phyloP scores from a whole-genome alignment of 495 filamentous ascomycete species.

The Penicillium soppii region DNA sequence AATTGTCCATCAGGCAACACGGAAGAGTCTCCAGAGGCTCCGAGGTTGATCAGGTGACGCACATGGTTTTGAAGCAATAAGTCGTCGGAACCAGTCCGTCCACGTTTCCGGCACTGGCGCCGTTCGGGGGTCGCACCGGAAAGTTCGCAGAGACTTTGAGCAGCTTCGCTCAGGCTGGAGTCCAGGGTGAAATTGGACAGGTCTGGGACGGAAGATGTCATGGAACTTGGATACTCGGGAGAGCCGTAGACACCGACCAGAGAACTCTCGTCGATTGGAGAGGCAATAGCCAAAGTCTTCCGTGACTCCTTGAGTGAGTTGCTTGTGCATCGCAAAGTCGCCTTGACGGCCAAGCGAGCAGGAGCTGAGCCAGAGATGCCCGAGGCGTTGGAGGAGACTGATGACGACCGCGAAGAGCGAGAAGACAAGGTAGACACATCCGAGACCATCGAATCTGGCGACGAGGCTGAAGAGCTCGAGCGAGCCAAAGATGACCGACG shows the following conservation, averaged over 20 bases:
- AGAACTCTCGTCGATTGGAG: conserved; percentile 51
- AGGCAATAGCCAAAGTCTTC: conserved; percentile 39
- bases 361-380: conserved; percentile 61
- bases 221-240: conserved; percentile 57
- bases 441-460: conserved; percentile 88
- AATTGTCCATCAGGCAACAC: conserved; percentile 41
- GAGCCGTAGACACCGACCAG: conserved; percentile 53
- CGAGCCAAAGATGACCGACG: conserved; percentile 76
- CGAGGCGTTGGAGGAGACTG: conserved; percentile 70
- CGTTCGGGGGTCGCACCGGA: conserved; percentile 40
- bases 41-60: conserved; percentile 51
- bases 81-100: conserved; percentile 67
- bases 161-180: conserved; percentile 51
- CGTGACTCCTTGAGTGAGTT: conserved; percentile 43
- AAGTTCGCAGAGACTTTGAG: conserved; percentile 66
- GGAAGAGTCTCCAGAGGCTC: conserved; percentile 27
- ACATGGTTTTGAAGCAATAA: conserved; percentile 70
- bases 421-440: conserved; percentile 64
- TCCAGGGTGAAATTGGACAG: conserved; percentile 53
- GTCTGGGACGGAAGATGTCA: conserved; percentile 46
- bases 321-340: conserved; percentile 78
- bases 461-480: conserved; percentile 74
- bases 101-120: conserved; percentile 60
- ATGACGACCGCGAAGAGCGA: conserved; percentile 70
- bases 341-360: conserved; percentile 73